Conservation (phyloP, 768 basidiomycete genomes). For the Podaxis sp. region DNA sequence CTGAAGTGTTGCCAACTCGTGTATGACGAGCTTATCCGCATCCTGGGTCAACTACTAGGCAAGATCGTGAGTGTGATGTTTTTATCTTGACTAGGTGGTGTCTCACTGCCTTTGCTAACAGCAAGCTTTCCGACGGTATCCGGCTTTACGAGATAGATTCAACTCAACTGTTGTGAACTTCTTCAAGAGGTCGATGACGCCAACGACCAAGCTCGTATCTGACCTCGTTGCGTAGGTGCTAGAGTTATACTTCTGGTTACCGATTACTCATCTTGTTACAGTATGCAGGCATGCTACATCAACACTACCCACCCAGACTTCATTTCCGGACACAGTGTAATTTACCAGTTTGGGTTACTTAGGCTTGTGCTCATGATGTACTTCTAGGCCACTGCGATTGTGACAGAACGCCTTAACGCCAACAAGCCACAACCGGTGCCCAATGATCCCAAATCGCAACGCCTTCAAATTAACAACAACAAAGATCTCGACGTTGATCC, state of each 20-base stretch:
- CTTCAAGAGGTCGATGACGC: conserved; percentile 91
- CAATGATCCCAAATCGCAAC: conserved; percentile 65
- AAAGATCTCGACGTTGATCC: conserved; percentile 90
- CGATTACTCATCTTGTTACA: conserved; percentile 25
- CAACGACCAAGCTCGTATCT: conserved; percentile 90
- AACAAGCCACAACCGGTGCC: conserved; percentile 62
- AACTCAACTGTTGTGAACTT: conserved; percentile 95
- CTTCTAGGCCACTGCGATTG: conserved; percentile 79
- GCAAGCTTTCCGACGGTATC: conserved; percentile 96
- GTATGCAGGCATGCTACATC: conserved; percentile 98
- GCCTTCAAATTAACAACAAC: conserved; percentile 81
- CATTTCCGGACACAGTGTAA: conserved; percentile 88
- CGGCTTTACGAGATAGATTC: conserved; percentile 95
- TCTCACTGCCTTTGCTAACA: conserved; percentile 29
- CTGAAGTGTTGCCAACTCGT: conserved; percentile 94
- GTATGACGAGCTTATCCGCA: conserved; percentile 96
- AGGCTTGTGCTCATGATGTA: conserved; percentile 3
- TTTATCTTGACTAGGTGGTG: neutral
- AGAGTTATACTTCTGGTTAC: neutral
- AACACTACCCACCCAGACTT: conserved; percentile 99
- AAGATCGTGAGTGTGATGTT: conserved; percentile 70
- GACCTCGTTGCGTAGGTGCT: conserved; percentile 85
- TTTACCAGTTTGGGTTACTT: conserved; percentile 9
- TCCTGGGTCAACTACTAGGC: conserved; percentile 83
- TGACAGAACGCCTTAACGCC: conserved; percentile 80